Evolutionary conservation across 2,329 filamentous ascomycete species (phyloP).

Genomic region (Hysterium pulicare): DNA sequence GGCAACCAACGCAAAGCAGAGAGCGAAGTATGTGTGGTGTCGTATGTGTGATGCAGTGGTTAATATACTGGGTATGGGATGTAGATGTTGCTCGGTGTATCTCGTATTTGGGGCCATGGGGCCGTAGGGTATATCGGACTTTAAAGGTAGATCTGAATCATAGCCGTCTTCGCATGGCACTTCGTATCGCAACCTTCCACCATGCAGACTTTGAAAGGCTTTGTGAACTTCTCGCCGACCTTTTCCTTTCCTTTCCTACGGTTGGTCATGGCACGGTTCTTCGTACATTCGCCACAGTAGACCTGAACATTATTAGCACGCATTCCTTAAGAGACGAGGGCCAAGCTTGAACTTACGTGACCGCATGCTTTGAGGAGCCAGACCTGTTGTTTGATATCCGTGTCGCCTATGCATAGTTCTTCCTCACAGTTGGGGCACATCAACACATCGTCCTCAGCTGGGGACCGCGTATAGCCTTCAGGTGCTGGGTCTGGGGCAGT

Average conservation of each 20-base stretch:
- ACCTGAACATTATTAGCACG: slow-evolving; percentile 35
- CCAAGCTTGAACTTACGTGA: slow-evolving; percentile 63
- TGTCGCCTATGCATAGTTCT: slow-evolving; percentile 73
- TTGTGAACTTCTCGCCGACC: slow-evolving; percentile 21
- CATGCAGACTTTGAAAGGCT: slow-evolving; percentile 45
- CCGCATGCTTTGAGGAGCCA: slow-evolving; percentile 91
- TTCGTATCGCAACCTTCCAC: slow-evolving; percentile 43
- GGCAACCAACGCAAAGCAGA: no score
- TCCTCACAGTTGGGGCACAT: slow-evolving; percentile 84
- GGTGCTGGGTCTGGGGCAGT: slow-evolving; percentile 62
- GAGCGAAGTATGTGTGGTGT: no score
- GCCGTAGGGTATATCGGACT: no score
- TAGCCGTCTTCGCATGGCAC: slow-evolving; percentile 27
- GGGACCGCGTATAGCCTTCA: slow-evolving; percentile 77
- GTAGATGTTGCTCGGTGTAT: no score
- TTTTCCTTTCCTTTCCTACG: slow-evolving; percentile 40
- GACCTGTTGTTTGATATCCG: slow-evolving; percentile 72
- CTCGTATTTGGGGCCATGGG: no score
- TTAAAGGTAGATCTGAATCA: slow-evolving; percentile 43
- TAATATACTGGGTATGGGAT: no score
- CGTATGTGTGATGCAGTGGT: no score
- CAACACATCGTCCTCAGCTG: slow-evolving; percentile 67
- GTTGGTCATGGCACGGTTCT: slow-evolving; percentile 32
- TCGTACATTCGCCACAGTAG: slow-evolving; percentile 53
- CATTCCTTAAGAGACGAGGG: background rate